Base-by-base conservation (phyloP, 345 rosid genomes). In the Linum tenue region DNA sequence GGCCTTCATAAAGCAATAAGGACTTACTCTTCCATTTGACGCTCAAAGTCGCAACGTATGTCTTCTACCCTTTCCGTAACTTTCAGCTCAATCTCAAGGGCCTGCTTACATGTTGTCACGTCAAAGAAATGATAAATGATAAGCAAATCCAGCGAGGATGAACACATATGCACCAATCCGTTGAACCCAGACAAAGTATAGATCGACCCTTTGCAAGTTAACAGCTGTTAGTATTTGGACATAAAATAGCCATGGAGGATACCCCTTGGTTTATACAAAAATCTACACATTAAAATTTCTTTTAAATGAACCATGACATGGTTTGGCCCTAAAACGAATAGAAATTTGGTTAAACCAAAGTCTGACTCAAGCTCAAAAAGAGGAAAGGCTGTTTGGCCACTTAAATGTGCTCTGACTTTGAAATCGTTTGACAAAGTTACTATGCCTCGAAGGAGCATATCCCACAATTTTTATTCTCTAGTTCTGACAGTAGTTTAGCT, bases 11-110 rank as follows among this genome's bases (percentile, higher is more conserved):
- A 40, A 60, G 40, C 36, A 35, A 60, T 5, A 7, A 62, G 64
- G 17, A 37, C 70, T 60, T 65, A 74, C 77, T 74, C 77, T 64
- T 69, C 77, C 77, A 74, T 74, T 69, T 69, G 70, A 10, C 73
- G 70, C 8, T 74, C 77, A 56, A 36, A 74, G 44, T 74, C 72
- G 40, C 66, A 39, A 35, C 68, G 72, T 41, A 73, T 60, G 22
- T 64, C 77, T 51, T 65, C 77, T 59, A 69, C 73, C 42, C 77
- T 60, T 56, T 41, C 67, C 2, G 69, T 67, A 56, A 74, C 16
- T 48, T 69, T 74, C 36, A 69, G 63, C 56, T 74, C 77, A 40
- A 65, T 22, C 60, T 69, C 70, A 51, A 68, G 16, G 38, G 56
- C 70, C 77, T 74, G 69, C 57, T 55, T 11, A 56, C 42, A 1